These are phyloP conservation scores for Dryas drummondii DNA, from an alignment of 306 rosid species.

Conservation along the genomic window DNA sequence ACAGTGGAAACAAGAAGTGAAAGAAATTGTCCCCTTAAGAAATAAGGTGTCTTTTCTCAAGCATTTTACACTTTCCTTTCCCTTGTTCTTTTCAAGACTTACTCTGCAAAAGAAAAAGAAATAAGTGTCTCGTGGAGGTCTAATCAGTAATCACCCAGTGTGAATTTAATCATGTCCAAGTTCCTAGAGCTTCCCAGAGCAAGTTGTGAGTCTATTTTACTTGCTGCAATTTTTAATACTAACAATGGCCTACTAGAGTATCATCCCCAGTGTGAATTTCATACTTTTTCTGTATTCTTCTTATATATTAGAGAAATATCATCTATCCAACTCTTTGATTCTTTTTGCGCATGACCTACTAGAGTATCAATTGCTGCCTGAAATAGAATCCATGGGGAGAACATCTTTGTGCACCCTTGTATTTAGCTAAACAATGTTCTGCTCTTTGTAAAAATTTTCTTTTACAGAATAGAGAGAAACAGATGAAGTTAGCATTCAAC, in stretches of 20 bases:
- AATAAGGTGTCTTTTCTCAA: not conserved
- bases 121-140: not conserved
- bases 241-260: not conserved
- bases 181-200: not conserved
- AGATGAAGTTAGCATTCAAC: not conserved
- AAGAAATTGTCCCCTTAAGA: not conserved
- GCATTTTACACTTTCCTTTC: not conserved
- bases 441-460: not conserved
- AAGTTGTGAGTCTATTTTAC: not conserved
- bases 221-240: not conserved
- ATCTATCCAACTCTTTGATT: not conserved
- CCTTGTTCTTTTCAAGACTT: not conserved
- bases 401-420: not conserved
- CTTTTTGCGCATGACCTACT: not conserved
- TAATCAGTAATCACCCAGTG: not conserved
- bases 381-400: not conserved
- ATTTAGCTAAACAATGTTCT: not conserved
- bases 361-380: not conserved
- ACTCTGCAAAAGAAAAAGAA: not conserved
- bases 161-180: too few relatives aligned
- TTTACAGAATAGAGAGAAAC: not conserved
- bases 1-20: not conserved
- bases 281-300: not conserved
- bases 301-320: not conserved
- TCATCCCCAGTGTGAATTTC: not conserved